A percentile compares a stretch with the other conserved stretches of the same genome.
phyloP scores from a whole-genome alignment of 1,284 basidiomycete species.

The Cryptococcus floricola region DNA sequence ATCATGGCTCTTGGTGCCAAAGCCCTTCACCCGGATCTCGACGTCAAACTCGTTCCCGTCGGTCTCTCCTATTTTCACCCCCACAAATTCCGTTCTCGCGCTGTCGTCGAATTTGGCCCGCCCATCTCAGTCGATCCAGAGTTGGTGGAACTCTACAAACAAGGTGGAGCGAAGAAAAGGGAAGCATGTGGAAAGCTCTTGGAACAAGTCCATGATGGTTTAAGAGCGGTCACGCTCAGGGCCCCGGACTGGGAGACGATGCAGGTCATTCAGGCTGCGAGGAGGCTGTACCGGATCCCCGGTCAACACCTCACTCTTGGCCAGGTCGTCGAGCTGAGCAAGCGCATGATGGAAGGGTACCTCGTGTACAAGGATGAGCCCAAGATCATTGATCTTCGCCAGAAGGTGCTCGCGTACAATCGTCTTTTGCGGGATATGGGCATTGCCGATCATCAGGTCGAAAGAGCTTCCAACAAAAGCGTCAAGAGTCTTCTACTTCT shows the following conservation, averaged over 20 bases:
- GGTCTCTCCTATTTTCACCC: slow-evolving; percentile 95
- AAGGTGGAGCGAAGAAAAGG: slow-evolving; percentile 82
- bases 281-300: slow-evolving; percentile 90
- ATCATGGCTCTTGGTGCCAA: slow-evolving; percentile 98
- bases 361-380: slow-evolving; percentile 91
- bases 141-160: slow-evolving; percentile 82
- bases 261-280: slow-evolving; percentile 95
- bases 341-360: slow-evolving; percentile 92
- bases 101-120: slow-evolving; percentile 93
- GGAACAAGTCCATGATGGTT: slow-evolving; percentile 88
- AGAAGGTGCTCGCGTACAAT: slow-evolving; percentile 90
- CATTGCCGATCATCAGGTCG: slow-evolving; percentile 95
- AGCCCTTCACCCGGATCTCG: slow-evolving; percentile 79
- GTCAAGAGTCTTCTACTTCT: slow-evolving; percentile 88
- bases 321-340: slow-evolving; percentile 95
- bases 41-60: slow-evolving; percentile 90
- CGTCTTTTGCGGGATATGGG: slow-evolving; percentile 85
- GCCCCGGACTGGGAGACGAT: slow-evolving; percentile 98
- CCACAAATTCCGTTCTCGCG: slow-evolving; percentile 88
- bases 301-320: slow-evolving; percentile 91
- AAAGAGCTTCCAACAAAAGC: slow-evolving; percentile 71
- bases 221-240: slow-evolving; percentile 94
- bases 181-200: slow-evolving; percentile 87
- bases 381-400: slow-evolving; percentile 73
- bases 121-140: slow-evolving; percentile 85